Evolutionary conservation across 192 early-diverging fungal species (phyloP), one percentile per base, ranked within the genome.

Genomic region (Chytriomyces sp.): DNA sequence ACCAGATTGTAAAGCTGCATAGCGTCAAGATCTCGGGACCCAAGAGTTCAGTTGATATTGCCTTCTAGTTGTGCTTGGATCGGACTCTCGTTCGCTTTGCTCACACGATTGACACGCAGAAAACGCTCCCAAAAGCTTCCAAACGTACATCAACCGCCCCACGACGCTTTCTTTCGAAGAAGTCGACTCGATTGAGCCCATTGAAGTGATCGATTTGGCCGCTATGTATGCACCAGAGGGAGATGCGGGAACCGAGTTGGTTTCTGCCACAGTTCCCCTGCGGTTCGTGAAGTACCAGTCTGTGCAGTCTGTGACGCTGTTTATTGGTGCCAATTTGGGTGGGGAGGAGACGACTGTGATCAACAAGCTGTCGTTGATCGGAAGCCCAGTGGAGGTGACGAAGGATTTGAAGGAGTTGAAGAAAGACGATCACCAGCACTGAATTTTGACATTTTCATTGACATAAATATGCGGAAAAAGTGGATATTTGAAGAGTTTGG

Each of bases 231-330:
- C 63, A 37, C 32, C 65, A 12, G 37, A 76, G 32, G 33, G 31
- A 12, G 76, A 52, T 28, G 39, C 39, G 7, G 12, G 7, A 14
- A 36, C 63, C 10, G 55, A 49, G n/a, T 28, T 30, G 17, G 22
- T 32, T 14, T 58, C 56, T 14, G 84, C 84, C 14, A 81, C 93
- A 36, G 86, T 91, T n/a, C 81, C 83, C 6, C 84, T 98, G 74
- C 88, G 93, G 54, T 98, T 93, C 78, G 96, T 98, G 64, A 92
- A 93, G 60, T 98, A 94, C 81, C 96, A 98, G 82, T 91, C 85
- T 64, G 89, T 98, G 34, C 89, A 84, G 59, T 91, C 81, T 65
- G 53, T 98, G 58, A 88, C 91, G 53, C 85, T 91, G 76, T 70
- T 80, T 71, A 41, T 69, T 8, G 60, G 49, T 44, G 89, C 95